Percentiles rank a stretch among this genome's conserved stretches.
Conservation (phyloP, 768 basidiomycete species). For the Lactarius quietus region DNA sequence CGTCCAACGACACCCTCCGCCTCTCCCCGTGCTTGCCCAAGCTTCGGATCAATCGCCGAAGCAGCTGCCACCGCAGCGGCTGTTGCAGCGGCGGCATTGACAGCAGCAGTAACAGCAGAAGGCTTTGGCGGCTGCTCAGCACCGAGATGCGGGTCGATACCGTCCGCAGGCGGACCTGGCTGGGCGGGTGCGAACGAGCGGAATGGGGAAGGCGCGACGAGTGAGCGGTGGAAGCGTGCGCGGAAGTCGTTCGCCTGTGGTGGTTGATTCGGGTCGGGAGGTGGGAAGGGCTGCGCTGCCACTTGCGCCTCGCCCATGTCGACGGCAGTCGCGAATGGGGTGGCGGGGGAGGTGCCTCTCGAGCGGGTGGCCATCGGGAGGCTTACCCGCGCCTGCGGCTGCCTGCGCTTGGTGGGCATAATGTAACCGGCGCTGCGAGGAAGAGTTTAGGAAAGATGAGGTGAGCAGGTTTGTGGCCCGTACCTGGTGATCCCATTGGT, state of each 20-base stretch:
- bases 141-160: constrained; percentile 29
- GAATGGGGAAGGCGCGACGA: constrained; percentile 61
- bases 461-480: background rate
- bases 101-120: background rate
- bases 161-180: constrained; percentile 22
- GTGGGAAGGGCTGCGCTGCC: constrained; percentile 27
- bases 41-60: constrained; percentile 31
- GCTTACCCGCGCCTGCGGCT: constrained; percentile 28
- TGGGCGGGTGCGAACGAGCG: constrained; percentile 31
- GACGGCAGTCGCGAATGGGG: constrained; percentile 20
- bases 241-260: constrained; percentile 53
- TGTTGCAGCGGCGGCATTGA: background rate
- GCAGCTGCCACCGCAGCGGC: constrained; percentile 14
- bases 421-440: constrained; percentile 44
- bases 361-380: constrained; percentile 31
- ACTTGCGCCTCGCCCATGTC: constrained; percentile 23
- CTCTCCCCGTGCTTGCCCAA: constrained; percentile 36
- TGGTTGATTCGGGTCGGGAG: constrained; percentile 25
- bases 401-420: constrained; percentile 37
- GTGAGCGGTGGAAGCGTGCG: constrained; percentile 59
- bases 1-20: constrained; percentile 34
- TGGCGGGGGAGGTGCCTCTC: constrained; percentile 28
- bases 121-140: constrained; percentile 13
- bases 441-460: background rate
- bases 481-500: constrained; percentile 82